Base-by-base conservation (phyloP, 345 rosid genomes). In the Rhodamnia rubescens region DNA sequence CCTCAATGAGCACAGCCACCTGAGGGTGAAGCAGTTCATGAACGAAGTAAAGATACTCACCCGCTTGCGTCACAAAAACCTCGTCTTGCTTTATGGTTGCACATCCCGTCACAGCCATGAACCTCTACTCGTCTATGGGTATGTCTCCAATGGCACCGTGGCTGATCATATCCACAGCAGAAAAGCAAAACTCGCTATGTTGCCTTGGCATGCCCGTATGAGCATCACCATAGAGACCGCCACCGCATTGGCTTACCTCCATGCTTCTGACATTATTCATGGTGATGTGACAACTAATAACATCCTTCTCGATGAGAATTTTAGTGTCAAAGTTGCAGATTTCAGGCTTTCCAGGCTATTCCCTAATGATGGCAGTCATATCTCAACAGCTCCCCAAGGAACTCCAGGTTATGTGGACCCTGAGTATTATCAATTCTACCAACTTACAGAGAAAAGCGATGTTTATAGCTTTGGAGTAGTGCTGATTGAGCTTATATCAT, bases 351-450 rank as follows among this genome's bases (percentile, higher is more conserved):
- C 88, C 7, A 40, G 83, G 74, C 85, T 86, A 6, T 83, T 86
- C 56, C 74, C 88, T 85, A 9, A 12, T 21, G 40, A 56, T 10
- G 83, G 32, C 82, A 83, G 83, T 24, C 88, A 86, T 29, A 80
- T 86, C 47, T 86, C 88, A 22, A 86, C 88, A 24, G 83, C 88
- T 83, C 88, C 88, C 26, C 87, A 85, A 40, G 87, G 87, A 8
- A 81, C 87, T 14, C 87, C 84, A 9, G 84, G 87, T 4, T 85
- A 85, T 27, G 81, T 85, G 10, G 87, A 85, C 36, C 87, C 87
- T 2, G 81, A 85, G 61, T 85, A 85, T 69, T 54, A 85, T 44
- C 84, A 85, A 15, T 85, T 82, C 87, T 81, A 85, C 50, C 84
- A 85, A 75, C 50, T 85, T 83, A 85, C 87, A 8, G 87, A 85